Evolutionary conservation across 2,329 filamentous ascomycete species (phyloP).

Genomic region (Berkeleyomyces basicola): DNA sequence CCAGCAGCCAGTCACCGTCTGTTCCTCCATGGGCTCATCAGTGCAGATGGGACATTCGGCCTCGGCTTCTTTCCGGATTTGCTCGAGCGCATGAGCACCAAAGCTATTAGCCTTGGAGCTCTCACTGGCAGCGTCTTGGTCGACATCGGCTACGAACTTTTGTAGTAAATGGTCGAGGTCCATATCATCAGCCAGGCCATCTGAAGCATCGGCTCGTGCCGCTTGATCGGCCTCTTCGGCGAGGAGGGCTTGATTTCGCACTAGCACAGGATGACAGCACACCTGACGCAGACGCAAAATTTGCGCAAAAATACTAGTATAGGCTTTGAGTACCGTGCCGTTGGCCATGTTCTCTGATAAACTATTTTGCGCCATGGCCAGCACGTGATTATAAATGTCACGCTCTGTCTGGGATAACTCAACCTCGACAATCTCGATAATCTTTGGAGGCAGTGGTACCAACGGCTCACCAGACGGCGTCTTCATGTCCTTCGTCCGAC

Average conservation of each 20-base stretch:
- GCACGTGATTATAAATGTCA: constrained; percentile 87
- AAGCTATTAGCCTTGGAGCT: constrained; percentile 32
- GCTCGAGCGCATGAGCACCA: constrained; percentile 70
- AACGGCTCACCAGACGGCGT: constrained; percentile 63
- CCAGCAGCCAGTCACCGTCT: constrained; percentile 92
- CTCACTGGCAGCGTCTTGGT: constrained; percentile 36
- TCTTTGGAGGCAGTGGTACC: constrained; percentile 66
- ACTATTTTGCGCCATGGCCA: constrained; percentile 61
- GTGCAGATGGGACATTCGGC: constrained; percentile 89
- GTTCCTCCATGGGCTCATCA: constrained; percentile 90
- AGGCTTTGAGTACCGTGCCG: constrained; percentile 86
- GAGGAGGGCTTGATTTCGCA: constrained; percentile 68
- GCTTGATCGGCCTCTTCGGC: constrained; percentile 77
- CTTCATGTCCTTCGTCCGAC: constrained; percentile 95
- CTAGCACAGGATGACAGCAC: constrained; percentile 83
- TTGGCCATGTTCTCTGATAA: constrained; percentile 79
- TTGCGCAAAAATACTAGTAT: constrained; percentile 93
- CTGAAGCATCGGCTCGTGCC: constrained; percentile 58
- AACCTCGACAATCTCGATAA: constrained; percentile 71
- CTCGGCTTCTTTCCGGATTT: constrained; percentile 78
- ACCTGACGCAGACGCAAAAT: constrained; percentile 83
- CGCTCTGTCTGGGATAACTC: constrained; percentile 72
- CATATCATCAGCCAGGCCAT: constrained; percentile 86
- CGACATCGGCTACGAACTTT: constrained; percentile 57
- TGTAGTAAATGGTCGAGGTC: constrained; percentile 75